Conservation (phyloP, 2,329 filamentous ascomycete genomes). For the Apiospora koreana region DNA sequence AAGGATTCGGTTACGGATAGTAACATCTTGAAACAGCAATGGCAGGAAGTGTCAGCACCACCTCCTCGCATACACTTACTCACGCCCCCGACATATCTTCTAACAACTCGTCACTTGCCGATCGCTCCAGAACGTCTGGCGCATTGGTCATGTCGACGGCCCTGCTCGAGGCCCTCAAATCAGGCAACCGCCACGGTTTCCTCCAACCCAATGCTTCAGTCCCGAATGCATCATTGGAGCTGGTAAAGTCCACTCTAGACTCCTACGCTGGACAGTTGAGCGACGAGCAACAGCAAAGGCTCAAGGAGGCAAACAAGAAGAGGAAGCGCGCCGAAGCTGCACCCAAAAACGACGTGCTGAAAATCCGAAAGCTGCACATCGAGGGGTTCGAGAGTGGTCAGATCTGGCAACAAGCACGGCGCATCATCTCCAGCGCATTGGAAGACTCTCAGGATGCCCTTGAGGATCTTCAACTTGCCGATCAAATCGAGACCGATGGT, state of each 20-base stretch:
- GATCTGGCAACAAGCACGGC: slow-evolving; percentile 90
- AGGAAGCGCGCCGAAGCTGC: slow-evolving; percentile 63
- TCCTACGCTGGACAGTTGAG: slow-evolving; percentile 73
- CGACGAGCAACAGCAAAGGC: slow-evolving; percentile 68
- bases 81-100: slow-evolving; percentile 46
- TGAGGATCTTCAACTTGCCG: slow-evolving; percentile 48
- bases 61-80: slow-evolving; percentile 65
- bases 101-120: slow-evolving; percentile 34
- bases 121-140: slow-evolving; percentile 30
- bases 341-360: slow-evolving; percentile 58
- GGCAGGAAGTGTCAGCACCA: slow-evolving; percentile 46
- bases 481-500: slow-evolving; percentile 56
- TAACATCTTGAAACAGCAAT: slow-evolving; percentile 21
- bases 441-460: slow-evolving; percentile 49
- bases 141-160: slow-evolving; percentile 46
- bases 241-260: slow-evolving; percentile 81
- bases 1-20: neutral
- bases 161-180: slow-evolving; percentile 58
- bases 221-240: slow-evolving; percentile 67
- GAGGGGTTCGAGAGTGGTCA: slow-evolving; percentile 87
- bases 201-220: slow-evolving; percentile 71
- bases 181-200: slow-evolving; percentile 69
- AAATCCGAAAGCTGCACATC: slow-evolving; percentile 79
- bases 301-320: slow-evolving; percentile 72
- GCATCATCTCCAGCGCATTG: slow-evolving; percentile 67